A percentile compares a stretch with the other conserved stretches of the same genome.
phyloP scores from a whole-genome alignment of 2,329 filamentous ascomycete species.

The Delphinella strobiligena region DNA sequence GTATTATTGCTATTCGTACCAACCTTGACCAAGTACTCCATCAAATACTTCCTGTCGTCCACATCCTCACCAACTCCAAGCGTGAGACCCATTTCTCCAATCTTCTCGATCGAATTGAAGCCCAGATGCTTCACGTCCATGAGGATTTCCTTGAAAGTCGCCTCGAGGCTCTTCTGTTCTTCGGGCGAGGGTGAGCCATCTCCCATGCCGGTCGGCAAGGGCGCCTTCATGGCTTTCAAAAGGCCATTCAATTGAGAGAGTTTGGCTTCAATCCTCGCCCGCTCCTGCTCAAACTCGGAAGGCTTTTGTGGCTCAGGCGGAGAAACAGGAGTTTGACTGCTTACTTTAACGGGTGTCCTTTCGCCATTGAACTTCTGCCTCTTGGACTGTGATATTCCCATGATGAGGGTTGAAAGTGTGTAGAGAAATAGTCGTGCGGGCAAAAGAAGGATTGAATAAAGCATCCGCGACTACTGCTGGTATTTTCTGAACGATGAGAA shows the following conservation, averaged over 20 bases:
- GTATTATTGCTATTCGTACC: slow-evolving; percentile 2
- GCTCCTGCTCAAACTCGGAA: neutral
- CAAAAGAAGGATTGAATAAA: neutral
- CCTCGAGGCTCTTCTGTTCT: slow-evolving; percentile 11
- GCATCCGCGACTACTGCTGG: neutral
- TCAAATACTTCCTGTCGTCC: slow-evolving; percentile 51
- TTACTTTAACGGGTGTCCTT: too few relatives aligned
- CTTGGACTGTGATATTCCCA: too few relatives aligned
- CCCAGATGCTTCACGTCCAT: slow-evolving; percentile 22
- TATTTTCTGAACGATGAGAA: too few relatives aligned
- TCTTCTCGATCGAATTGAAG: slow-evolving; percentile 24
- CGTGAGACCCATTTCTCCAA: slow-evolving; percentile 16
- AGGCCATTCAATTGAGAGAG: slow-evolving; percentile 17
- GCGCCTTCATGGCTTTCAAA: slow-evolving; percentile 19
- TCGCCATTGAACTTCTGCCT: too few relatives aligned
- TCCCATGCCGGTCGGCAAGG: slow-evolving; percentile 28
- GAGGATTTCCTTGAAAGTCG: slow-evolving; percentile 11
- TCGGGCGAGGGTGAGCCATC: slow-evolving; percentile 30
- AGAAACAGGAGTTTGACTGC: neutral
- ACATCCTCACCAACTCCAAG: slow-evolving; percentile 38
- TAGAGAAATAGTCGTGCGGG: too few relatives aligned
- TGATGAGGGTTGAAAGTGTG: too few relatives aligned
- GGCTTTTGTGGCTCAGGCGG: neutral
- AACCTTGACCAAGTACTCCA: slow-evolving; percentile 45
- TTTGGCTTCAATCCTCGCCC: slow-evolving; percentile 13